phyloP scores from a whole-genome alignment of 805 yeast species.

The Monosporozyma yasuniensis region DNA sequence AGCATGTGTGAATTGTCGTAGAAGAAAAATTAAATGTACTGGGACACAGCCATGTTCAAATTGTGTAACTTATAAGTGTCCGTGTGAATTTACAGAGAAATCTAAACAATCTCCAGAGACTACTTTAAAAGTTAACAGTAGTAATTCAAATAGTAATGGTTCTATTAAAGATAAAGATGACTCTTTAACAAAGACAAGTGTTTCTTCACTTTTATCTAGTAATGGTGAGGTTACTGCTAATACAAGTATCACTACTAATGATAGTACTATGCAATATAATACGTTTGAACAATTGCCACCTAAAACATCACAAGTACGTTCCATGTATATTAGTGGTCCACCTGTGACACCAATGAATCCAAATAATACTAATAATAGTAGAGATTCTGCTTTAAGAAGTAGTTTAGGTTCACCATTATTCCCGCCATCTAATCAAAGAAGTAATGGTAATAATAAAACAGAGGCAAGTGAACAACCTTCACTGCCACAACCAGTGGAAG shows the following conservation, averaged over 20 bases:
- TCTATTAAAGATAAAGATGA: not conserved
- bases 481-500: not conserved
- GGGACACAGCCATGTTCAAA: conserved; percentile 25
- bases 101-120: not conserved
- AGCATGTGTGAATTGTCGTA: conserved; percentile 27
- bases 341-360: not conserved
- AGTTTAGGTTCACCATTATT: not conserved
- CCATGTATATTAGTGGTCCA: not conserved
- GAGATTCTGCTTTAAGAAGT: not conserved
- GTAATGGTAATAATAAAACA: not conserved
- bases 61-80: conserved; percentile 25
- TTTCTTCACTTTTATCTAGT: not conserved
- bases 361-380: not conserved
- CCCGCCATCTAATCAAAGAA: not conserved
- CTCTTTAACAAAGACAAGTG: not conserved
- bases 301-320: not conserved
- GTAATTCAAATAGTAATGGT: not conserved
- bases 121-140: not conserved
- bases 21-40: conserved; percentile 28
- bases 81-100: conserved; percentile 10
- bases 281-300: not conserved
- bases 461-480: not conserved
- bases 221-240: not conserved
- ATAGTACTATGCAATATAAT: not conserved
- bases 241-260: too few species aligned